Conservation (phyloP, 352 stramenopile genomes). For the Globisporangium orthogonon region DNA sequence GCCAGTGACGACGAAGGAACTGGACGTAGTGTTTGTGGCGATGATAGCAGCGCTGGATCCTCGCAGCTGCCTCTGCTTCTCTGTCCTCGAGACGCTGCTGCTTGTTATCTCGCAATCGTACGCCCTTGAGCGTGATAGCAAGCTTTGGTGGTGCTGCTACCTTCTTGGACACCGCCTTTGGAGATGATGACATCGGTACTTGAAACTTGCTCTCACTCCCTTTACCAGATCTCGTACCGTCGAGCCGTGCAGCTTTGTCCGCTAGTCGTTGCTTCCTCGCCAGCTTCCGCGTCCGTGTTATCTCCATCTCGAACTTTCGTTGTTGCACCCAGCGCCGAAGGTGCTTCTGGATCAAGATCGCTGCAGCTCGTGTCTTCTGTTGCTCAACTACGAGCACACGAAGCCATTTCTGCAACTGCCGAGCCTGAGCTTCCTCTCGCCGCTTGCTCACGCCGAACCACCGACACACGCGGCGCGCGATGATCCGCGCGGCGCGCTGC, state of each 20-base stretch:
- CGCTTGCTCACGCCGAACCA: slow-evolving; percentile 18
- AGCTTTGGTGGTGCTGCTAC: background rate
- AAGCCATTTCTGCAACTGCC: slow-evolving; percentile 22
- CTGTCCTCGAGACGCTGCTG: background rate
- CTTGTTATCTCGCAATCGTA: background rate
- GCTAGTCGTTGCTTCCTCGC: slow-evolving; percentile 19
- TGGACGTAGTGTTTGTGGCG: slow-evolving; percentile 12
- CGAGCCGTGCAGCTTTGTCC: slow-evolving; percentile 15
- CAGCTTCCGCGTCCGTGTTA: slow-evolving; percentile 23
- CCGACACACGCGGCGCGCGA: slow-evolving; percentile 10
- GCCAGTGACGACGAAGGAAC: slow-evolving; percentile 16
- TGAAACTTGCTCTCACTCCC: background rate
- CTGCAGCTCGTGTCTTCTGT: slow-evolving; percentile 9
- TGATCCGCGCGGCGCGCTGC: slow-evolving; percentile 15
- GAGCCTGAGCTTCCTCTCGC: slow-evolving; percentile 9
- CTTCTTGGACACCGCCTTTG: background rate
- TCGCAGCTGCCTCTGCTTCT: slow-evolving; percentile 1
- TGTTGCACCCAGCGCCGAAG: slow-evolving; percentile 40
- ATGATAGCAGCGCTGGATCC: slow-evolving; percentile 28
- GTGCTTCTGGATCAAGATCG: slow-evolving; percentile 41
- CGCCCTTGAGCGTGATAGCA: slow-evolving; percentile 4
- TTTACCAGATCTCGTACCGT: too few relatives aligned
- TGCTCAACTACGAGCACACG: slow-evolving; percentile 20
- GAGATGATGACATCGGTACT: background rate
- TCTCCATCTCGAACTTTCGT: slow-evolving; percentile 27